phyloP scores from a whole-genome alignment of 2,329 filamentous ascomycete genomes.

The Cordyceps tenuipes region DNA sequence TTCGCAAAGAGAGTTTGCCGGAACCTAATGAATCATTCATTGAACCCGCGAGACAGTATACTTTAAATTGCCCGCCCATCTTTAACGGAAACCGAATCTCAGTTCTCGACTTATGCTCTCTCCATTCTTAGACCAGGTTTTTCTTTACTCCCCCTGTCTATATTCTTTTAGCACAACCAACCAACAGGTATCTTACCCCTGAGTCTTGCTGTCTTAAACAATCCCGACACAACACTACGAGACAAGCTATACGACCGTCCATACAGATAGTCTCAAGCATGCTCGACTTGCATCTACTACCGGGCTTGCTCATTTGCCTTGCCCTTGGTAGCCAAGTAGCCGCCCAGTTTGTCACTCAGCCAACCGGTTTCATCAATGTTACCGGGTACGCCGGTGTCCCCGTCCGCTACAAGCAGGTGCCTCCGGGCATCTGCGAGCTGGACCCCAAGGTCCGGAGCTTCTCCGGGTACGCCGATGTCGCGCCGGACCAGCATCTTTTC shows the following conservation, averaged over 20 bases:
- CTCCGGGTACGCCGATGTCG: slow-evolving; percentile 46
- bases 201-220: neutral
- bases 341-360: slow-evolving; percentile 19
- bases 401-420: slow-evolving; percentile 15
- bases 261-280: neutral
- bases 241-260: neutral
- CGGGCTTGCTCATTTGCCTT: neutral
- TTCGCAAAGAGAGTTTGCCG: neutral
- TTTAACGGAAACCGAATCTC: neutral
- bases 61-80: neutral
- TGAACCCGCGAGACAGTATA: neutral
- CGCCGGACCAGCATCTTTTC: slow-evolving; percentile 13
- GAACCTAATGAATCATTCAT: neutral
- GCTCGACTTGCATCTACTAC: neutral
- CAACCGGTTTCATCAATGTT: slow-evolving; percentile 13
- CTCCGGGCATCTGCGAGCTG: slow-evolving; percentile 38
- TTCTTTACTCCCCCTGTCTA: too few relatives aligned
- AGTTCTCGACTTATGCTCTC: neutral
- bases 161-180: too few relatives aligned
- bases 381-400: slow-evolving; percentile 15
- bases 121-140: neutral
- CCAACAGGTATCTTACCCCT: neutral
- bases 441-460: slow-evolving; percentile 22
- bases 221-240: neutral
- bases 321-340: neutral